phyloP scores from a whole-genome alignment of 306 rosid species.

The Canavalia ensiformis region DNA sequence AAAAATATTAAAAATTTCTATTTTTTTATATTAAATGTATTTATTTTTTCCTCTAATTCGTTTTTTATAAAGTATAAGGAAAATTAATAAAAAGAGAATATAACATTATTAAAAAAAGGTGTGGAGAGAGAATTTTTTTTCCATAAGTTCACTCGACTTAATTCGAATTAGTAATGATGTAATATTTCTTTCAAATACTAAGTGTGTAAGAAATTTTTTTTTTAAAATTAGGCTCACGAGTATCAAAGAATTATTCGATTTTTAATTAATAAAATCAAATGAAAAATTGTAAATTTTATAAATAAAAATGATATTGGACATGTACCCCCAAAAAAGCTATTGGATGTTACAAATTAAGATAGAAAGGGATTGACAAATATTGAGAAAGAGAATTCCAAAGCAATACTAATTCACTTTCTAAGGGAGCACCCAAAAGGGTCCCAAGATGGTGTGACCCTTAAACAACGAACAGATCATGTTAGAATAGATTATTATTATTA shows the following conservation, averaged over 20 bases:
- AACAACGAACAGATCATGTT: constrained; percentile 53
- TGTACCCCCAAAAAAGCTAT: background rate
- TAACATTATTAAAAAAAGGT: no score
- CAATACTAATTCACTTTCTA: constrained; percentile 32
- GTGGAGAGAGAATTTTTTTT: no score
- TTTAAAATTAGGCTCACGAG: background rate
- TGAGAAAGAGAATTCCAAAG: constrained; percentile 34
- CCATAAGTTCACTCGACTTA: no score
- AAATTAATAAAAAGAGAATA: no score
- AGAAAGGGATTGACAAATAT: background rate
- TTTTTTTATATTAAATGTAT: no score
- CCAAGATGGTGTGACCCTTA: constrained; percentile 57
- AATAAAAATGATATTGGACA: background rate
- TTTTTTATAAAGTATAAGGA: no score
- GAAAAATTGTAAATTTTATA: background rate
- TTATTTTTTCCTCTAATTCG: no score
- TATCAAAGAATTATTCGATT: background rate
- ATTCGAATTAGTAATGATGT: no score
- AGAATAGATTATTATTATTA: constrained; percentile 7
- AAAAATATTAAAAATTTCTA: no score
- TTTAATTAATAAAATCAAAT: background rate
- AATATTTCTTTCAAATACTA: no score
- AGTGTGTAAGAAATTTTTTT: no score
- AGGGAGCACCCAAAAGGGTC: constrained; percentile 48
- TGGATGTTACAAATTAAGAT: background rate